These are phyloP conservation scores for Barbarea vulgaris DNA, from an alignment of 345 rosid genomes.

Conservation along the genomic window DNA sequence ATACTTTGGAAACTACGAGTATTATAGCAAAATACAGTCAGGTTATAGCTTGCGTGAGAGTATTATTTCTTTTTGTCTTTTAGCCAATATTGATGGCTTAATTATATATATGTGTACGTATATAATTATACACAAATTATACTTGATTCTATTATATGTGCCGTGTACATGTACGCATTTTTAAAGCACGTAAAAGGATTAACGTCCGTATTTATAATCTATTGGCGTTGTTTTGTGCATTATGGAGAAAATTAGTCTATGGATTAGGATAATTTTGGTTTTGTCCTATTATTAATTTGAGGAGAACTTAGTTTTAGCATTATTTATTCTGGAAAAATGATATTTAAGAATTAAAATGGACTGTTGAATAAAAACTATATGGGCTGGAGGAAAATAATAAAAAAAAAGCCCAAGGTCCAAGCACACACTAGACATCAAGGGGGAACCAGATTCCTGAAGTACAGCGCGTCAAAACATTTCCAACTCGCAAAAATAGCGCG, in stretches of 20 bases:
- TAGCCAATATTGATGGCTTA: constrained; percentile 32
- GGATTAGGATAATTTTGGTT: not conserved
- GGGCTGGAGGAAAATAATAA: not conserved
- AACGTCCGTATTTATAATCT: constrained; percentile 27
- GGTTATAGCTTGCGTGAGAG: constrained; percentile 32
- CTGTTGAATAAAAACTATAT: not conserved
- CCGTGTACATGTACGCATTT: constrained; percentile 36
- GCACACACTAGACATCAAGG: not conserved
- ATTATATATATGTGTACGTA: too few species aligned
- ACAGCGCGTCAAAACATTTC: not conserved
- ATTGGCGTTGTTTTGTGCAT: constrained; percentile 37
- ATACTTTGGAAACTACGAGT: constrained; percentile 26
- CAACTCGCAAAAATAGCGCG: not conserved
- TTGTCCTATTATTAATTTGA: not conserved
- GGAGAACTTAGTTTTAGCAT: not conserved
- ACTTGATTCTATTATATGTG: constrained; percentile 22
- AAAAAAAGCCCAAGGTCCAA: not conserved
- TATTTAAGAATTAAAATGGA: too few species aligned
- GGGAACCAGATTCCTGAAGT: not conserved
- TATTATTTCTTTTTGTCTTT: constrained; percentile 23
- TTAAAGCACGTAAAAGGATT: constrained; percentile 27
- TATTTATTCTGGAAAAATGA: too few species aligned
- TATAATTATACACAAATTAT: constrained; percentile 30
- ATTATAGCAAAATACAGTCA: constrained; percentile 28
- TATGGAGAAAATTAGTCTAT: constrained; percentile 24